Evolutionary conservation across 2,329 filamentous ascomycete species (phyloP), one percentile per base, ranked within the genome.

Genomic region (Diaporthe vaccinii): DNA sequence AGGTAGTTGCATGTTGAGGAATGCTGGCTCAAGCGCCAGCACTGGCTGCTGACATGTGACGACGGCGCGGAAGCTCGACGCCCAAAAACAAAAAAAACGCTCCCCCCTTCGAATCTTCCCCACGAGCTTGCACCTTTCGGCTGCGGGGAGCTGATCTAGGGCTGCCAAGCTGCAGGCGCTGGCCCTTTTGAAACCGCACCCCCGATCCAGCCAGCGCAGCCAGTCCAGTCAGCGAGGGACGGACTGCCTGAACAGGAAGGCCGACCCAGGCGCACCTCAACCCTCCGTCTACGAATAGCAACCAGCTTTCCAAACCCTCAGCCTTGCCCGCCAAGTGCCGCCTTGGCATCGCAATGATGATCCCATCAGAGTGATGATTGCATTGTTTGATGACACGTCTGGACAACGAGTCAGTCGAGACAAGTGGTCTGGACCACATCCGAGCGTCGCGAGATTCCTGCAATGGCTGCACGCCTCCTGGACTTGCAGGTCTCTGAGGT

Each of bases 111-210:
- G 46, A 46, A 6, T 36, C 51, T 65, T 74, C 72, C 75, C 75
- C 75, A 76, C 58, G 72, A 55, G 72, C 72, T 74, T 76, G 67
- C 65, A 44, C 46, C 62, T 44, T 20, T 58, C 46, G 28, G 65
- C 61, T 76, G 72, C 58, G 72, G 74, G 74, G 74, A 74, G 65
- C 57, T 74, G 72, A 58, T 71, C 74, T 61, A 58, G 72, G 74
- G 72, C 72, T 76, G 72, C 71, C 72, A 65, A 62, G 49, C 49
- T 55, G 34, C 61, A 73, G 53, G 55, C 58, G 61, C 61, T 57
- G 53, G 53, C 55, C 44, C 31, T 74, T 65, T 74, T 65, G 73
- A 75, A 73, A 75, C 70, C 51, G 20, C 44, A 61, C 59, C 62
- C 65, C 55, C 58, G 58, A 41, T 51, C 71, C 41, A 65, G 61